Evolutionary conservation across 352 stramenopile genomes (phyloP).

Genomic region (Albugo laibachii): DNA sequence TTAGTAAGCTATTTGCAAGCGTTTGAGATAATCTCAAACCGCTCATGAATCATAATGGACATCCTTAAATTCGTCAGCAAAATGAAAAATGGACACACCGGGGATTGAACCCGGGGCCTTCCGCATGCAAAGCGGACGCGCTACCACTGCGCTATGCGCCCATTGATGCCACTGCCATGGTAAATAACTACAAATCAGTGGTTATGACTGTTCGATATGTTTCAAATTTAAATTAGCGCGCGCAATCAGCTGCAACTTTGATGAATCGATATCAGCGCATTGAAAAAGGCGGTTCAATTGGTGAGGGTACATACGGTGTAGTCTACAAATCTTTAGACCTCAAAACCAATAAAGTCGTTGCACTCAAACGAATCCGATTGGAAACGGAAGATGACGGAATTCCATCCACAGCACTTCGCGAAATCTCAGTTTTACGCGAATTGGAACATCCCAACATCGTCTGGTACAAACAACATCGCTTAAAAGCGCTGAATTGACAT

Average conservation of each 20-base stretch:
- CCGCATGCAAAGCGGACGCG: slow-evolving; percentile 1
- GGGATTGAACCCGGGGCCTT: slow-evolving; percentile 1
- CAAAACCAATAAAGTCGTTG: slow-evolving; percentile 81
- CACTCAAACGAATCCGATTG: slow-evolving; percentile 93
- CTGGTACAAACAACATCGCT: slow-evolving; percentile 16
- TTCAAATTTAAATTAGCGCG: slow-evolving; percentile 4
- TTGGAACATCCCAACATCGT: slow-evolving; percentile 98
- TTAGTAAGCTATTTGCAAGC: too few relatives aligned
- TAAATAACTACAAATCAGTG: slow-evolving; percentile 2
- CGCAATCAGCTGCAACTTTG: neutral
- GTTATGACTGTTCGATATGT: neutral
- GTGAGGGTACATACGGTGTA: slow-evolving; percentile 92
- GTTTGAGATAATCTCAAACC: too few relatives aligned
- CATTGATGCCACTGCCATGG: slow-evolving; percentile 5
- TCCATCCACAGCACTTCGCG: slow-evolving; percentile 92
- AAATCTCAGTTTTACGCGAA: slow-evolving; percentile 96
- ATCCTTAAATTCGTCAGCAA: too few relatives aligned
- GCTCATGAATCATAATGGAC: too few relatives aligned
- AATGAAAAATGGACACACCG: neutral
- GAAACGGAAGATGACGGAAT: slow-evolving; percentile 99
- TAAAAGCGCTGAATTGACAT: neutral
- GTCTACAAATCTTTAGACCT: slow-evolving; percentile 92
- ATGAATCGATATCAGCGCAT: slow-evolving; percentile 87
- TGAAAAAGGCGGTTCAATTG: slow-evolving; percentile 84
- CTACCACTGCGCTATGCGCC: slow-evolving; percentile 1